A percentile compares a stretch with the other conserved stretches of the same genome.
phyloP scores from a whole-genome alignment of 1,284 basidiomycete species.

The Malassezia equina region DNA sequence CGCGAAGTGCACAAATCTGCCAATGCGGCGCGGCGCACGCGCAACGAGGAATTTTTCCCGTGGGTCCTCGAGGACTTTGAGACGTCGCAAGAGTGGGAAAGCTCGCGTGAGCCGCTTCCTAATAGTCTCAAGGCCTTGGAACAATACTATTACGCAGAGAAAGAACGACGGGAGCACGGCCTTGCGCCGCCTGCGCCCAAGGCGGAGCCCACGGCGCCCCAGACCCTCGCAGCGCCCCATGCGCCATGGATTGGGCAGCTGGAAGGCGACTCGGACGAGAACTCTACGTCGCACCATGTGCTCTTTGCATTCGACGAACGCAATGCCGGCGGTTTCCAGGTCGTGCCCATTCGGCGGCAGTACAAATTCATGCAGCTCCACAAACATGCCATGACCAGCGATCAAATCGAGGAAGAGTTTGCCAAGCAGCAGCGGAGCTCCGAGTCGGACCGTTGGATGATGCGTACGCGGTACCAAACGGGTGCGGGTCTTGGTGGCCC shows the following conservation, averaged over 20 bases:
- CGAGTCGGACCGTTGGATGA: slow-evolving; percentile 28
- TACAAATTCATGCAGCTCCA: slow-evolving; percentile 47
- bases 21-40: slow-evolving; percentile 34
- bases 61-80: slow-evolving; percentile 48
- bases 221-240: slow-evolving; percentile 19
- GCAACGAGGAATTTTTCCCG: slow-evolving; percentile 42
- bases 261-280: slow-evolving; percentile 38
- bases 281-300: slow-evolving; percentile 38
- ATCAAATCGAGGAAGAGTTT: slow-evolving; percentile 33
- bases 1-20: slow-evolving; percentile 44
- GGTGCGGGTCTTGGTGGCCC: neutral
- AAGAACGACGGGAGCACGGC: slow-evolving; percentile 8
- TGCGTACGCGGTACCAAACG: slow-evolving; percentile 23
- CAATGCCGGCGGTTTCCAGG: slow-evolving; percentile 42
- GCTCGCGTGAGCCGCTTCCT: slow-evolving; percentile 26
- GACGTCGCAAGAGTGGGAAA: slow-evolving; percentile 42
- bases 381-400: slow-evolving; percentile 28
- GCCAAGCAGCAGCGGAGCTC: slow-evolving; percentile 29
- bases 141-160: slow-evolving; percentile 12
- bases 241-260: slow-evolving; percentile 47
- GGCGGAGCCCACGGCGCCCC: slow-evolving; percentile 11
- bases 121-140: slow-evolving; percentile 30
- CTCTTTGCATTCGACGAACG: slow-evolving; percentile 46
- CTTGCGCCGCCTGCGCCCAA: slow-evolving; percentile 21
- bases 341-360: slow-evolving; percentile 39